phyloP scores from a whole-genome alignment of 805 yeast species.

The Zygosaccharomyces bailii region DNA sequence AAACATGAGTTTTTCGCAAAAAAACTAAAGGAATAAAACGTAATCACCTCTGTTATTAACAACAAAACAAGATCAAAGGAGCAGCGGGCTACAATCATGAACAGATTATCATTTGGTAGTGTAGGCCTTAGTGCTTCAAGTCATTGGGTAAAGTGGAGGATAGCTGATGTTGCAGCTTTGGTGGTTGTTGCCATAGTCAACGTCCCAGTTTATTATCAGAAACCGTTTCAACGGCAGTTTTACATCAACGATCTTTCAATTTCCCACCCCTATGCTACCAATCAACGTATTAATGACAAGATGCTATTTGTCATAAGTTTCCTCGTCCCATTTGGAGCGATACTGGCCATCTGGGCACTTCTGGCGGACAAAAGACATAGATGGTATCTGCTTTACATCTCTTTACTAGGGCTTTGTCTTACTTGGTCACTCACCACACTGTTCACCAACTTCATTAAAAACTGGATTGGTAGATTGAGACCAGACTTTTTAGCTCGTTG shows the following conservation, averaged over 20 bases:
- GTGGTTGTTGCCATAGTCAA: slow-evolving; percentile 34
- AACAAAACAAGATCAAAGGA: background rate
- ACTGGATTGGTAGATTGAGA: slow-evolving; percentile 83
- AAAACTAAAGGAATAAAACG: no score
- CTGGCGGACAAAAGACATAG: slow-evolving; percentile 48
- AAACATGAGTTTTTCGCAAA: no score
- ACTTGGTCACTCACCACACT: slow-evolving; percentile 58
- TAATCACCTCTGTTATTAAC: no score
- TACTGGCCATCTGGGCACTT: slow-evolving; percentile 35
- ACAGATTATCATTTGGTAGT: slow-evolving; percentile 25
- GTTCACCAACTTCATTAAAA: slow-evolving; percentile 70
- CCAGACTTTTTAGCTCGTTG: slow-evolving; percentile 93
- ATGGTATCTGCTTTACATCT: slow-evolving; percentile 56
- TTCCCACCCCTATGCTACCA: slow-evolving; percentile 74
- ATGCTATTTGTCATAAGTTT: slow-evolving; percentile 53
- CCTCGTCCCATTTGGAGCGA: slow-evolving; percentile 45
- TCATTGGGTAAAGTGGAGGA: slow-evolving; percentile 37
- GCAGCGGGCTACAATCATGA: slow-evolving; percentile 23
- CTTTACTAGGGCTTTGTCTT: slow-evolving; percentile 62
- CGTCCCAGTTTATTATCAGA: slow-evolving; percentile 33
- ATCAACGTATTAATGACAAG: slow-evolving; percentile 64
- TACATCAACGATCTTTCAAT: slow-evolving; percentile 69
- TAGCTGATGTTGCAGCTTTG: slow-evolving; percentile 37
- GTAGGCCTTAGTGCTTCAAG: slow-evolving; percentile 10
- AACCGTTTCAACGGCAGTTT: slow-evolving; percentile 80